Conservation (phyloP, 345 rosid genomes). For the Gossypium mustelinum region DNA sequence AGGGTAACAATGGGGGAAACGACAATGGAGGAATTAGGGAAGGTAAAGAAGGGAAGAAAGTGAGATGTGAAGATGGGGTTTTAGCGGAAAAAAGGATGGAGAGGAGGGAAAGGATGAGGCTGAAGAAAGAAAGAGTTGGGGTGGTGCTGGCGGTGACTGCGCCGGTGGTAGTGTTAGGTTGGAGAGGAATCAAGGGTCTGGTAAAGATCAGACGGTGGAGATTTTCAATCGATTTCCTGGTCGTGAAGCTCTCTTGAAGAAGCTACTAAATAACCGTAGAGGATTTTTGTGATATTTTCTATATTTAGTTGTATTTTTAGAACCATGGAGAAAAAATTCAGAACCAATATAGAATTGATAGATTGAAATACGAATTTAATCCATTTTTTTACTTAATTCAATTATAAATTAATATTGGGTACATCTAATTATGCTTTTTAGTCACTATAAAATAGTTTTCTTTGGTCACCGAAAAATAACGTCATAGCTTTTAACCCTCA, state of each 20-base stretch:
- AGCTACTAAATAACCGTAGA: conserved; percentile 30
- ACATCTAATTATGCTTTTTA: too few species aligned
- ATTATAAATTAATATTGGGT: too few species aligned
- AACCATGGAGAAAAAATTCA: too few species aligned
- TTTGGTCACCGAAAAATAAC: too few species aligned
- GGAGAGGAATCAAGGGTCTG: background rate
- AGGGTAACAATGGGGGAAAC: background rate
- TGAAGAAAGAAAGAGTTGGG: conserved; percentile 10
- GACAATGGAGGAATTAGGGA: conserved; percentile 6
- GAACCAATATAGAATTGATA: too few species aligned
- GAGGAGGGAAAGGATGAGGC: conserved; percentile 20
- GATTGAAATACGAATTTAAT: too few species aligned
- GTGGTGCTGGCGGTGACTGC: too few species aligned
- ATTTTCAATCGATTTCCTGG: conserved; percentile 60
- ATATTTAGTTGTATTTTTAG: background rate
- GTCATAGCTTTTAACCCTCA: too few species aligned
- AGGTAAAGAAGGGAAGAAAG: conserved; percentile 32
- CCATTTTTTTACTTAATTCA: too few species aligned
- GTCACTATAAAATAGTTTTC: too few species aligned
- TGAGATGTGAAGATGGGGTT: conserved; percentile 29
- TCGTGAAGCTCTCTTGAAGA: conserved; percentile 49
- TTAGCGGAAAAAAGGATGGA: conserved; percentile 23
- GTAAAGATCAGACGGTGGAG: conserved; percentile 25
- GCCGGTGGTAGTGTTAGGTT: background rate
- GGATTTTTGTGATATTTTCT: background rate